Evolutionary conservation across 495 filamentous ascomycete species (phyloP).

Genomic region (Bacidia gigantensis): DNA sequence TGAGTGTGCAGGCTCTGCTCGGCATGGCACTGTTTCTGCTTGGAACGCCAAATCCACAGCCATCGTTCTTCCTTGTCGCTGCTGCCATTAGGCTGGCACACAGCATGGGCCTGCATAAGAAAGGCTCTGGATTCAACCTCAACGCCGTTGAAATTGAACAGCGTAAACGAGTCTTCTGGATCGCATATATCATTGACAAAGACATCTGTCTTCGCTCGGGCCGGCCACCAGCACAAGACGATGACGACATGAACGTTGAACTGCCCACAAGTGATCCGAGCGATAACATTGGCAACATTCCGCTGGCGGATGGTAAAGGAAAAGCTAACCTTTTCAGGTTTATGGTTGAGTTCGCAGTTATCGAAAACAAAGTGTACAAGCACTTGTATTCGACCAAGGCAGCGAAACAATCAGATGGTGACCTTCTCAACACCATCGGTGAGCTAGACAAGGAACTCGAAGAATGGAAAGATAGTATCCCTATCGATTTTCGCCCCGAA

Average conservation of each 20-base stretch:
- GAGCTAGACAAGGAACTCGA: constrained; percentile 88
- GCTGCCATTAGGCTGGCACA: constrained; percentile 86
- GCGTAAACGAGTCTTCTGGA: constrained; percentile 95
- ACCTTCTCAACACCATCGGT: constrained; percentile 88
- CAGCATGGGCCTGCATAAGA: constrained; percentile 89
- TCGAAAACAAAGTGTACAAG: constrained; percentile 90
- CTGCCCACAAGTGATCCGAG: constrained; percentile 80
- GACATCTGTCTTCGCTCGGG: constrained; percentile 89
- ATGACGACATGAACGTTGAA: constrained; percentile 97
- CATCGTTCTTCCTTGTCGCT: constrained; percentile 83
- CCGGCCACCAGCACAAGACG: constrained; percentile 85
- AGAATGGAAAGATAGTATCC: constrained; percentile 91
- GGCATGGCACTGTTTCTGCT: constrained; percentile 95
- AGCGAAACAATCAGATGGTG: constrained; percentile 80
- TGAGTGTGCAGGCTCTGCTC: constrained; percentile 91
- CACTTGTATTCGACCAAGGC: constrained; percentile 87
- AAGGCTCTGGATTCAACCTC: constrained; percentile 78
- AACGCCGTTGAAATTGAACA: constrained; percentile 88
- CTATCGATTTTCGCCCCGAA: constrained; percentile 86
- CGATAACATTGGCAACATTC: constrained; percentile 88
- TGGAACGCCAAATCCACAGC: constrained; percentile 93
- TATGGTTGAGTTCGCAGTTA: constrained; percentile 80
- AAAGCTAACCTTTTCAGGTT: constrained; percentile 89
- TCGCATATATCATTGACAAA: constrained; percentile 90
- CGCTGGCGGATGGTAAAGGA: constrained; percentile 74